Evolutionary conservation across 768 basidiomycete species (phyloP), one percentile per base, ranked within the genome.

Genomic region (Pilatotrama ljubarskyi): DNA sequence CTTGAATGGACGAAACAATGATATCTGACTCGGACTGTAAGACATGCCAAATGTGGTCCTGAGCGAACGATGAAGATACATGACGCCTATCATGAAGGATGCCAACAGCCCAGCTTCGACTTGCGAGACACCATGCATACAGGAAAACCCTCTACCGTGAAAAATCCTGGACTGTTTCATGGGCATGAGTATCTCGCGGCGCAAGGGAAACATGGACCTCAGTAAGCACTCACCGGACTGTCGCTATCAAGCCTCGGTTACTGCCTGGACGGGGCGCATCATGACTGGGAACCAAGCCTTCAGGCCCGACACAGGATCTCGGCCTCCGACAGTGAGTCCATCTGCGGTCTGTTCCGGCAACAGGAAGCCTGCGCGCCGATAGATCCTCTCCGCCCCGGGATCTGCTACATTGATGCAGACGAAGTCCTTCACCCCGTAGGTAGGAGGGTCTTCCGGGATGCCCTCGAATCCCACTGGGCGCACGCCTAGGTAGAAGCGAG

Each of bases 401-500:
- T 56, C 43, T 4, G n/a, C 13, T n/a, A 44, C 42, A n/a, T 55
- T 54, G 29, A 61, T 50, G 40, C 43, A 56, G 10, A 67, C 41
- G 35, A 62, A 48, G 13, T 58, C 47, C 53, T 66, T 65, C 43
- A 55, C 36, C 13, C 47, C 58, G 11, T 14, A 17, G 8, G 26
- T 15, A 18, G 55, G 42, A 24, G 51, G 25, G 17, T 29, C 51
- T 2, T 41, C 55, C 20, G 54, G 32, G 15, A 53, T n/a, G 24
- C 49, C 54, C 10, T 51, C 57, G 25, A 52, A 58, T 24, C 43
- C 60, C 9, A 53, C 54, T 0, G 63, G 52, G 5, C 40, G 55
- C 17, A 65, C 53, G 7, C 67, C 69, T 2, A 66, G 63, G 57
- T 61, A 64, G 56, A 49, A 64, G 18, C 65, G 61, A 14, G 50